phyloP scores from a whole-genome alignment of 345 rosid species.

The Euclidium syriacum region DNA sequence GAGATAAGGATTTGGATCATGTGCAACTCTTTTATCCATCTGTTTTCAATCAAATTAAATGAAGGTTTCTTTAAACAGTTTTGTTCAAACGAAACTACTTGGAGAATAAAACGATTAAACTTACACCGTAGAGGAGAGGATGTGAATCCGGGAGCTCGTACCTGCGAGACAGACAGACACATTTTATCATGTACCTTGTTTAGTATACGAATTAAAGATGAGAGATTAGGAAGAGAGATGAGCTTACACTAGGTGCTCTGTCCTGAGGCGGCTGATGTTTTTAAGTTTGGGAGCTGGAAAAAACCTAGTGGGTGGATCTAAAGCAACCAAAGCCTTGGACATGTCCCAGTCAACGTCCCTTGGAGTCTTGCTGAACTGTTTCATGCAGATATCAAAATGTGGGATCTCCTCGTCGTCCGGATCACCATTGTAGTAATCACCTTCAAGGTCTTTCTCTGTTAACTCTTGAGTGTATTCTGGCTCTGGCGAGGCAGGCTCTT shows the following conservation, averaged over 20 bases:
- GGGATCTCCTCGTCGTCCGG: constrained; percentile 91
- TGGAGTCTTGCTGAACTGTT: constrained; percentile 53
- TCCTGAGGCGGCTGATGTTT: constrained; percentile 72
- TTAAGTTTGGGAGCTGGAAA: constrained; percentile 74
- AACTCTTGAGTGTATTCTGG: constrained; percentile 39
- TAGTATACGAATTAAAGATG: not conserved
- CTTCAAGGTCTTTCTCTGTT: constrained; percentile 66
- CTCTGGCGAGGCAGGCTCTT: constrained; percentile 80
- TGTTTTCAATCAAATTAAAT: constrained; percentile 32
- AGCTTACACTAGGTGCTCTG: constrained; percentile 98
- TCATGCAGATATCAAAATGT: constrained; percentile 57
- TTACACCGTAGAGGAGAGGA: constrained; percentile 72
- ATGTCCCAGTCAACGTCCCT: no score
- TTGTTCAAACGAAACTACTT: not conserved
- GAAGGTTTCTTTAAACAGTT: constrained; percentile 1
- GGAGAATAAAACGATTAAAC: constrained; percentile 18
- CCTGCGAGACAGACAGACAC: constrained; percentile 46
- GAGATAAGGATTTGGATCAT: constrained; percentile 92
- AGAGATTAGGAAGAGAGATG: constrained; percentile 7
- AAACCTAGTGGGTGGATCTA: constrained; percentile 53
- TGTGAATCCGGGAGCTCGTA: constrained; percentile 90
- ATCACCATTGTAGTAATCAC: constrained; percentile 47
- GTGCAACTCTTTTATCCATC: constrained; percentile 79
- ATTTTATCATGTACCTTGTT: constrained; percentile 14
- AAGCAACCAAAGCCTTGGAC: constrained; percentile 84